Base-by-base conservation (phyloP, 306 rosid species). In the Vachellia collinsii region DNA sequence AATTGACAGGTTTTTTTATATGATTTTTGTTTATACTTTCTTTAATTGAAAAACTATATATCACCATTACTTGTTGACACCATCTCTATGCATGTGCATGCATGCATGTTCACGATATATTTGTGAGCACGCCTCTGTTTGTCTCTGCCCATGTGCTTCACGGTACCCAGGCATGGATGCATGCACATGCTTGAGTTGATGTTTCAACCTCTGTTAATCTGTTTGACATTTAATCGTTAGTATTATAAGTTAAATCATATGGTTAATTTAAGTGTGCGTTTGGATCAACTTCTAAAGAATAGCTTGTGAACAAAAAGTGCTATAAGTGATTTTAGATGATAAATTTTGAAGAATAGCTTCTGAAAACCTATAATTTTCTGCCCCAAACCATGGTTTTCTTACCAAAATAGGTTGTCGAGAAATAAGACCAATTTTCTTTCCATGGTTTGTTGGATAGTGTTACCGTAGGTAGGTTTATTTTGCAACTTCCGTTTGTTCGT, bases 401-500 rank as follows among this genome's bases (percentile, higher is more conserved):
- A 2, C 34, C 34, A 29, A 29, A 29, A 29, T 29, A 1, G 34
- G 34, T 29, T 29, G 34, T 29, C 1, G 34, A 29, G 34, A 29
- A 29, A 29, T 29, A 29, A 67, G 67, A 36, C 11, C 9, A 65
- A 54, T 47, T 2, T 46, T 56, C 17, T 12, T 56, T 76, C 29
- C 65, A 8, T 66, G 16, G 25, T 81, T 23, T 54, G 50, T 70
- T 75, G 74, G 70, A 73, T 41, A 34, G 41, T 38, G 74, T 75
- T 63, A 42, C 34, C 34, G 34, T 29, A 29, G 34, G 34, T 29
- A 29, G 34, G 34, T 29, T 29, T 29, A 29, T 29, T 29, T 29
- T 29, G 90, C 85, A 71, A 62, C n/a, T 67, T 48, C 25, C 34
- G 53, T 74, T 6, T 46, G 50, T 19, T 6, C 39, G 17, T 22